Evolutionary conservation across 495 filamentous ascomycete species (phyloP), one percentile per base, ranked within the genome.

Genomic region (Oidiodendron maius): DNA sequence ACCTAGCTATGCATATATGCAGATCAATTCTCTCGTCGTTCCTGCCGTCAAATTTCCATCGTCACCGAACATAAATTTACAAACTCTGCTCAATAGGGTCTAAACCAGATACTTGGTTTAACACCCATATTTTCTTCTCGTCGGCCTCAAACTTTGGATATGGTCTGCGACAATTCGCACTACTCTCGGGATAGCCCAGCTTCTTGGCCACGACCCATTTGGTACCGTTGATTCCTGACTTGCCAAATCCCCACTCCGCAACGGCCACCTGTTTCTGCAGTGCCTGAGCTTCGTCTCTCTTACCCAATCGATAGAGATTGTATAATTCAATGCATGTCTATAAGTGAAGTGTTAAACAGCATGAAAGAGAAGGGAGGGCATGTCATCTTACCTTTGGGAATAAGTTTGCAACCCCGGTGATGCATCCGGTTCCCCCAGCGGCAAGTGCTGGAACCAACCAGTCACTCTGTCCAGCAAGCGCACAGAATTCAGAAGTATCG

Each of bases 191-290:
- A 44, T 70, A 72, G 12, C 65, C 68, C 22, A 56, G 51, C 35
- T 58, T 51, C 44, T 68, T 59, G 11, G 57, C 61, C 11, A 71
- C 64, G 11, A 65, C 62, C 62, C 64, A 70, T 43, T 72, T 72
- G 24, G 61, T 70, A 9, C 67, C 67, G 37, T 65, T 69, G 50
- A 71, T 70, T 16, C 65, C 65, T 25, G 59, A 62, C 41, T 68
- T 69, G 10, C 46, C 66, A 43, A 73, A 63, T 11, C 63, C 70
- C 61, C 65, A 68, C 56, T 73, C 68, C 5, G 59, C 51, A 6
- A 53, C 50, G 1, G 65, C 57, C 8, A 69, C 49, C 42, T 64
- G 56, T 23, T 60, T 55, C 56, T 71, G 69, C 15, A 65, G 41
- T 25, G 61, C 51, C 26, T 58, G 50, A 9, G 70, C 68, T 48